Percentiles rank a stretch among this genome's conserved stretches.
Evolutionary conservation across 768 basidiomycete species (phyloP).

Genomic region (Phylloporus sp.): DNA sequence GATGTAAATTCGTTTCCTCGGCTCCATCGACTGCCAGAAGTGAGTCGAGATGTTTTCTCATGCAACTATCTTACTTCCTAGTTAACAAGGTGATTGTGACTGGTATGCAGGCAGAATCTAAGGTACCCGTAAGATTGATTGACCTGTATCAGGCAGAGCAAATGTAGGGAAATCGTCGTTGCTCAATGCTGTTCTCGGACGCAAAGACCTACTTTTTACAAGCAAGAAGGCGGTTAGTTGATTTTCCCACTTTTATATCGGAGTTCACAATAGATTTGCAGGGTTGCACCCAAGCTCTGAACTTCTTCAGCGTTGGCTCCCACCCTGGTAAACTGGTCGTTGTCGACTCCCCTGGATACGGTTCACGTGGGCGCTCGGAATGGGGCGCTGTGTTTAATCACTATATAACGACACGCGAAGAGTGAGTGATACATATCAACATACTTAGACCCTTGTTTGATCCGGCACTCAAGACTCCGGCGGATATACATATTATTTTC

Average conservation of each 20-base stretch:
- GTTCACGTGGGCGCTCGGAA: slow-evolving; percentile 64
- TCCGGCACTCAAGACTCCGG: slow-evolving; percentile 44
- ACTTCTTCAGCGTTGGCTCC: slow-evolving; percentile 69
- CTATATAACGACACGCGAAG: slow-evolving; percentile 56
- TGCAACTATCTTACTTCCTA: neutral
- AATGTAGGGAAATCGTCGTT: slow-evolving; percentile 77
- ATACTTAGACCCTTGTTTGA: neutral
- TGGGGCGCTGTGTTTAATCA: slow-evolving; percentile 71
- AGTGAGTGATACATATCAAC: slow-evolving; percentile 41
- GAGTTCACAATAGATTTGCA: slow-evolving; percentile 23
- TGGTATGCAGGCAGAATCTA: slow-evolving; percentile 12
- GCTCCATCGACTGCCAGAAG: slow-evolving; percentile 24
- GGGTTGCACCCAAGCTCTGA: slow-evolving; percentile 71
- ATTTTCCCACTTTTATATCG: neutral
- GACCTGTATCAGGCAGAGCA: slow-evolving; percentile 53
- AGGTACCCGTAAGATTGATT: neutral
- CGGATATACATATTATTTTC: slow-evolving; percentile 72
- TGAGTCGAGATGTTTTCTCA: slow-evolving; percentile 11
- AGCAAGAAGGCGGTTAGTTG: slow-evolving; percentile 67
- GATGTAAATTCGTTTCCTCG: slow-evolving; percentile 15
- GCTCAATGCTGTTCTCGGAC: slow-evolving; percentile 62
- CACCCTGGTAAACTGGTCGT: slow-evolving; percentile 52
- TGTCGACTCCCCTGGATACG: slow-evolving; percentile 83
- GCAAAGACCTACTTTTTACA: slow-evolving; percentile 52
- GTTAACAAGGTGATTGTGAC: slow-evolving; percentile 24